Base-by-base conservation (phyloP, 331 rosid genomes). In the Acacia pycnantha region DNA sequence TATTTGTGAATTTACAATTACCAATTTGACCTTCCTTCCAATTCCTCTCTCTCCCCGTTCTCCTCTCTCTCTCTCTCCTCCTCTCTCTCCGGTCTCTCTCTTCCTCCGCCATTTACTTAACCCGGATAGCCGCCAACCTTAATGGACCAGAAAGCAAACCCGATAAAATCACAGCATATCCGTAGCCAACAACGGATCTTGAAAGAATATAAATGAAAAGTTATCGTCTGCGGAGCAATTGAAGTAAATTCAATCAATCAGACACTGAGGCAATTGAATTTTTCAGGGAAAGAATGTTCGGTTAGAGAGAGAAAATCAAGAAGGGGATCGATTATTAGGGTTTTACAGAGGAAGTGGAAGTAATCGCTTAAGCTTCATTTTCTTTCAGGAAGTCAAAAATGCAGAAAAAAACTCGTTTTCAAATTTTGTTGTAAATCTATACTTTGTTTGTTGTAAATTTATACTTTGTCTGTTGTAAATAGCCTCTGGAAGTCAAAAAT, bases 71-170 rank as follows among this genome's bases (percentile, higher is more conserved):
- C n/a, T n/a, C n/a, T n/a, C n/a, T n/a, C n/a, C n/a, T n/a, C n/a
- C n/a, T n/a, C n/a, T n/a, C n/a, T n/a, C n/a, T n/a, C n/a, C n/a
- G n/a, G n/a, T n/a, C n/a, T n/a, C n/a, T n/a, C n/a, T n/a, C n/a
- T n/a, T n/a, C n/a, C n/a, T 91, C 99, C 97, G 92, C 93, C 98
- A 96, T 96, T 92, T 87, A 94, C 84, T 78, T 76, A 29, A 64
- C 87, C 83, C 74, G 40, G 54, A 87, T 84, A 66, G 86, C 85
- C 89, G 96, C 98, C 98, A 95, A 98, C 92, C 88, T 95, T 92
- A 66, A 80, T 79, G 66, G 53, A 83, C 67, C 77, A 15, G 37
- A 1, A 80, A 74, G 2, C 66, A 62, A 88, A 85, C 92, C 92
- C 85, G 76, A 77, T 59, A 46, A 70, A 81, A 73, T 43, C 74